Percentiles rank a stretch among this genome's conserved stretches.
phyloP scores from a whole-genome alignment of 2,329 filamentous ascomycete genomes.

The Venturiaceae sp. region DNA sequence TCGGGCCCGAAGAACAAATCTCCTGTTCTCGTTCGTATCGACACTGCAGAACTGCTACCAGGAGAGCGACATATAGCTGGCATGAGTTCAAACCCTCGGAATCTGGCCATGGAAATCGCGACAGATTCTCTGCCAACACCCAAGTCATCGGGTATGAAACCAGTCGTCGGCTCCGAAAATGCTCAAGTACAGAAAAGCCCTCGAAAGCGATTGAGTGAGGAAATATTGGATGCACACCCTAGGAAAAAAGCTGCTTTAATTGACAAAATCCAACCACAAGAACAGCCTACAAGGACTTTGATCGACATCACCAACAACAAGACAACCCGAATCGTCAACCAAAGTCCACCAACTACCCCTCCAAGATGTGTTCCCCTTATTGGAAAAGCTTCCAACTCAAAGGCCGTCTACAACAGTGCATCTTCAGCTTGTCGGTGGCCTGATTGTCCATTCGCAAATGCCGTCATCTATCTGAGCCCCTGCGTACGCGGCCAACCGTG shows the following conservation, averaged over 20 bases:
- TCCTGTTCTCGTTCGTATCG: not conserved
- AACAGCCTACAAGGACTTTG: not conserved
- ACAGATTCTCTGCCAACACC: not conserved
- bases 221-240: not conserved
- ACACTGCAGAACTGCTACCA: not conserved
- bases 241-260: not conserved
- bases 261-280: not conserved
- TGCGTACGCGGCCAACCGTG: not conserved
- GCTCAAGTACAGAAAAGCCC: not conserved
- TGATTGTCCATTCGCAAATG: constrained; percentile 3
- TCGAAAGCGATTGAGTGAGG: not conserved
- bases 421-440: not conserved
- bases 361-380: too few species aligned
- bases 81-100: not conserved
- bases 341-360: not conserved
- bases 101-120: not conserved
- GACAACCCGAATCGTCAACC: not conserved
- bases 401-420: not conserved
- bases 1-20: not conserved
- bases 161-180: not conserved
- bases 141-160: not conserved
- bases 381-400: not conserved
- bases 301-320: not conserved
- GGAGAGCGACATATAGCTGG: not conserved
- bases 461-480: constrained; percentile 2